Conservation (phyloP, 495 filamentous ascomycete genomes). For the Daldinia loculata region DNA sequence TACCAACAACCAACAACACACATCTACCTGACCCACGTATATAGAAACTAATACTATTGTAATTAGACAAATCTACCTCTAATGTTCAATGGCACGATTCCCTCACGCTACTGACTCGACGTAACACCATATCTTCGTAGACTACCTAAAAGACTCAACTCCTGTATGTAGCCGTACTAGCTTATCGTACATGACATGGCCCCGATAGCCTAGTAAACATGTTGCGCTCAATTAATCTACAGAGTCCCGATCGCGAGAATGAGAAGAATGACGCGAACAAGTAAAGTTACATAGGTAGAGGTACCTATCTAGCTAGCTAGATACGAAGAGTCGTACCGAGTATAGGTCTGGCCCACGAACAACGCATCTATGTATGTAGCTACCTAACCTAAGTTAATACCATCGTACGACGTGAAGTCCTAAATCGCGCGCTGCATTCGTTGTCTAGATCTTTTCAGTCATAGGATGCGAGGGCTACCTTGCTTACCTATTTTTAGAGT, state of each 20-base stretch:
- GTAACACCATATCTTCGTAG: not conserved
- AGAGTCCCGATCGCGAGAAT: slow-evolving; percentile 20
- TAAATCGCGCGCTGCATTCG: not conserved
- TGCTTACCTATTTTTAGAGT: not conserved
- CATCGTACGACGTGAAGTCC: not conserved
- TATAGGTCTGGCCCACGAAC: not conserved
- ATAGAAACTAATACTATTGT: slow-evolving; percentile 9
- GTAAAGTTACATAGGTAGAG: not conserved
- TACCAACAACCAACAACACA: not conserved
- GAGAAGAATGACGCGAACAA: slow-evolving; percentile 2
- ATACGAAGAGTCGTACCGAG: not conserved
- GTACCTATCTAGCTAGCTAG: too few relatives aligned
- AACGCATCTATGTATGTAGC: not conserved
- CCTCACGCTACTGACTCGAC: not conserved
- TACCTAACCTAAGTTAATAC: not conserved
- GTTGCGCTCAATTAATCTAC: slow-evolving; percentile 26
- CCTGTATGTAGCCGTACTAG: slow-evolving; percentile 17
- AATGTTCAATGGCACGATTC: slow-evolving; percentile 2
- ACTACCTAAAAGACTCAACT: not conserved
- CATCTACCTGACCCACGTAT: not conserved
- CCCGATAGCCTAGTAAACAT: not conserved
- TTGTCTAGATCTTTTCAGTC: not conserved
- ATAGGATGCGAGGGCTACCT: not conserved
- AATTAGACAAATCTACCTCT: slow-evolving; percentile 12
- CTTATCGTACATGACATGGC: not conserved